Percentiles rank a stretch among this genome's conserved stretches.
These are phyloP conservation scores for Apiotrichum gracile DNA, from an alignment of 1,284 basidiomycete species.

Conservation along the genomic window DNA sequence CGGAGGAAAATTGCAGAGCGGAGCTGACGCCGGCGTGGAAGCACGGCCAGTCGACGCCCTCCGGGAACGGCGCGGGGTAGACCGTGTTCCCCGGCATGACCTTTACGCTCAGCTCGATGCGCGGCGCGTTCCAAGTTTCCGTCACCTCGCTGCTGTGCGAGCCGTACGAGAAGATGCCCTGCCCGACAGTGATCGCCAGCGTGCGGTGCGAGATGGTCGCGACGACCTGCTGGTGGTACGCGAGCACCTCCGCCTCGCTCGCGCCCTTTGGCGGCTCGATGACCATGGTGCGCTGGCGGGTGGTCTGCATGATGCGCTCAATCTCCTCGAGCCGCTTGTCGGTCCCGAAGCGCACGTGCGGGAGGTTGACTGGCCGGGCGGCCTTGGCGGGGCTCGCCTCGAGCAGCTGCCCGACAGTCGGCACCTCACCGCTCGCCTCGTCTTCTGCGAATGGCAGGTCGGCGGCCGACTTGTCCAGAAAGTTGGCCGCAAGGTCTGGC, in stretches of 20 bases:
- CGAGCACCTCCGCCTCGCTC: conserved; percentile 32
- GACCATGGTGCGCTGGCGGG: conserved; percentile 60
- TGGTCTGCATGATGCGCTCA: conserved; percentile 76
- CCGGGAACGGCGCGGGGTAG: conserved; percentile 56
- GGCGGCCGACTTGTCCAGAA: conserved; percentile 7
- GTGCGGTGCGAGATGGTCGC: conserved; percentile 75
- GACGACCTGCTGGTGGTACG: conserved; percentile 71
- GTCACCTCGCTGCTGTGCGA: conserved; percentile 64
- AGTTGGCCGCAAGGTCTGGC: conserved; percentile 58
- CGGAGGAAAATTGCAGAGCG: conserved; percentile 71
- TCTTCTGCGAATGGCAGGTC: conserved; percentile 18
- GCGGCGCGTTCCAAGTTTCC: conserved; percentile 70
- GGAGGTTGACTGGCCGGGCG: conserved; percentile 17
- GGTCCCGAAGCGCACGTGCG: conserved; percentile 74
- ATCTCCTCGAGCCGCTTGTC: conserved; percentile 82
- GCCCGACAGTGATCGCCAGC: conserved; percentile 73
- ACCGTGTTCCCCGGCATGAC: conserved; percentile 51
- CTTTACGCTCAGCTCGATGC: conserved; percentile 70
- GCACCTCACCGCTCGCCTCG: conserved; percentile 1
- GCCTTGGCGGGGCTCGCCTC: conserved; percentile 9
- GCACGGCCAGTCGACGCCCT: conserved; percentile 81
- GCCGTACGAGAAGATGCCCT: conserved; percentile 80
- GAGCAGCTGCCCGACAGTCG: conserved; percentile 20
- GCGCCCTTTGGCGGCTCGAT: conserved; percentile 62
- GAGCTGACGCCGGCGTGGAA: conserved; percentile 97